Evolutionary conservation across 2,329 filamentous ascomycete species (phyloP), one percentile per base, ranked within the genome.

Genomic region (Penicillium sumatraense): DNA sequence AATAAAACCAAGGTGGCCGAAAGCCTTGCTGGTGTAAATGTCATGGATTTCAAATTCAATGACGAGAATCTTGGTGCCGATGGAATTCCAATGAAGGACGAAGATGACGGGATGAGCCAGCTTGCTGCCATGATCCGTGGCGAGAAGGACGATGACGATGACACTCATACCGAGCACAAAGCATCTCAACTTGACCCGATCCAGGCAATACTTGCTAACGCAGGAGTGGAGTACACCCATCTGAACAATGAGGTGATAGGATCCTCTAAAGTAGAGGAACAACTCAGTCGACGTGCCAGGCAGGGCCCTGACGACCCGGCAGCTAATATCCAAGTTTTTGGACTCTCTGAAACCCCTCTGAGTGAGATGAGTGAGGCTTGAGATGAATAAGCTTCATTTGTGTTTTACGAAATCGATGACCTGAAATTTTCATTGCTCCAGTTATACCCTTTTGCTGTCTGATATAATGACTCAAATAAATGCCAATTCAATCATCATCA

Each of bases 1-100:
- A 96, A 98, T 79, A 96, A 97, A 75, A 98, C 95, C 24, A 99
- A 99, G 67, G 87, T 99, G 49, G 95, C 95, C 3, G 95, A 99
- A 76, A 91, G 91, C 38, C 90, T 88, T 68, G 91, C 89, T 0
- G 93, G 92, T 0, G 89, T 98, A 9, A 83, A 85, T 24, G 86
- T 97, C 26, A 81, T 88, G n/a, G 88, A 90, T 51, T 82, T 96
- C 16, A 86, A 96, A 56, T 80, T 90, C 65, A 83, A 88, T 14
- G 80, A 86, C 58, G 83, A 82, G 0, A 79, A 78, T 5, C 80
- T 86, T 13, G 81, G 83, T 2, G 80, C 83, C 16, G 71, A 71
- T 49, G 66, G 69, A 6, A 35, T 62, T 20, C 56, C 61, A 2
- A 51, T 78, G 11, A 81, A 86, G 16, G 76, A 82, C 14, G 86